Percentiles rank a stretch among this genome's conserved stretches.
These are phyloP conservation scores for Actinomortierella wolfii DNA, from an alignment of 371 early-diverging fungal species.

Conservation along the genomic window DNA sequence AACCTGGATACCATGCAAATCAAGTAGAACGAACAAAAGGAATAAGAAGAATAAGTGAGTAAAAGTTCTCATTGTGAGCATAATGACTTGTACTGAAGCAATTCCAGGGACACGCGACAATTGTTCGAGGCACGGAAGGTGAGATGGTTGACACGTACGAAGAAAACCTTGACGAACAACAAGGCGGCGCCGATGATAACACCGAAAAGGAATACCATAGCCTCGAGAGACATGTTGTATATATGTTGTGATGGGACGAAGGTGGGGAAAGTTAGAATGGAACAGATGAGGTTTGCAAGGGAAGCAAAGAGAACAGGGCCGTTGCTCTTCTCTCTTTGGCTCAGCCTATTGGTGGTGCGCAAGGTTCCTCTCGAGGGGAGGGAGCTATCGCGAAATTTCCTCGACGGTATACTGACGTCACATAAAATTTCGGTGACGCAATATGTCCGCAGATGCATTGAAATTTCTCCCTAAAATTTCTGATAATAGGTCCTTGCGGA, in stretches of 20 bases:
- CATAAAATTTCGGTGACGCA: no score
- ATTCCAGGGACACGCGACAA: no score
- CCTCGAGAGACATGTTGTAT: conserved; percentile 69
- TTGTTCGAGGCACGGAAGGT: conserved; percentile 1
- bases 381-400: no score
- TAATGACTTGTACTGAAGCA: conserved; percentile 10
- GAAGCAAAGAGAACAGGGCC: background rate
- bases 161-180: conserved; percentile 93
- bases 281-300: background rate
- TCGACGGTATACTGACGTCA: no score
- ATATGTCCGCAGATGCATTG: no score
- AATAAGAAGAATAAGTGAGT: background rate
- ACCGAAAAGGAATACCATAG: conserved; percentile 87
- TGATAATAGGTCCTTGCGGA: no score
- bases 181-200: conserved; percentile 88
- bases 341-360: no score
- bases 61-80: conserved; percentile 8
- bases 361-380: no score
- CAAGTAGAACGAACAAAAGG: background rate
- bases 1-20: conserved; percentile 13
- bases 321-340: no score
- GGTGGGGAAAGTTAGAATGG: conserved; percentile 1
- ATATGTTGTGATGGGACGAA: background rate
- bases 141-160: conserved; percentile 57
- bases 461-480: no score